Conservation (phyloP, 306 rosid genomes). For the Spatholobus suberectus region DNA sequence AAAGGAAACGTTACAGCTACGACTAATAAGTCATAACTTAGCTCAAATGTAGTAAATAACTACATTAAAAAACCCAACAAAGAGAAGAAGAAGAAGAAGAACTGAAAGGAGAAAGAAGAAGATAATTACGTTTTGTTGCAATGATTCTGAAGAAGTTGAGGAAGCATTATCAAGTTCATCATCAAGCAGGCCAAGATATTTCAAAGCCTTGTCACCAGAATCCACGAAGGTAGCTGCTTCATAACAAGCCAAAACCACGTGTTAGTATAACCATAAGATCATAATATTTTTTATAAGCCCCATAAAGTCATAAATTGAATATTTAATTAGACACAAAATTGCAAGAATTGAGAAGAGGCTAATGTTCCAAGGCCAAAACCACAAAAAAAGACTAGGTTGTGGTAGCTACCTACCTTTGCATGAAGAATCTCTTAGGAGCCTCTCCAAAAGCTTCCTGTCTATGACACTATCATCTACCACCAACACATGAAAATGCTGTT, state of each 20-base stretch:
- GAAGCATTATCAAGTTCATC: slow-evolving; percentile 55
- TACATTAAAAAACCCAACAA: not conserved
- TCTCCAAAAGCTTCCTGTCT: slow-evolving; percentile 87
- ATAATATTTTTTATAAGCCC: too few species aligned
- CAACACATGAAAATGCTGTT: slow-evolving; percentile 84
- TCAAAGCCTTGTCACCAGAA: slow-evolving; percentile 82
- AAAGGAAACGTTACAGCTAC: not conserved
- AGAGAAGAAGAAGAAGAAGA: not conserved
- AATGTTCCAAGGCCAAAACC: not conserved
- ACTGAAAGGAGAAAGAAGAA: not conserved
- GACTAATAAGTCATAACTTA: too few species aligned
- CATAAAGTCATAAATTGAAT: not conserved
- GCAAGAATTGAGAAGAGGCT: not conserved
- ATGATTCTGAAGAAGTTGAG: slow-evolving; percentile 35
- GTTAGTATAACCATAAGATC: not conserved
- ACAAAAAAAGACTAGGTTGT: not conserved
- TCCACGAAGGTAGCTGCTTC: slow-evolving; percentile 75
- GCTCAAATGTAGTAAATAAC: not conserved
- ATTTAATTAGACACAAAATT: not conserved
- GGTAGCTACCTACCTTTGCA: slow-evolving; percentile 52
- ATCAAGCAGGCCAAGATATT: slow-evolving; percentile 67
- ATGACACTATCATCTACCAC: slow-evolving; percentile 87
- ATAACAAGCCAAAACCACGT: not conserved
- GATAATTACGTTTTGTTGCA: slow-evolving; percentile 34
- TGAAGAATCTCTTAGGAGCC: slow-evolving; percentile 76